A percentile compares a stretch with the other conserved stretches of the same genome.
Evolutionary conservation across 768 basidiomycete genomes (phyloP).

Genomic region (Agaricus sinodeliciosus): DNA sequence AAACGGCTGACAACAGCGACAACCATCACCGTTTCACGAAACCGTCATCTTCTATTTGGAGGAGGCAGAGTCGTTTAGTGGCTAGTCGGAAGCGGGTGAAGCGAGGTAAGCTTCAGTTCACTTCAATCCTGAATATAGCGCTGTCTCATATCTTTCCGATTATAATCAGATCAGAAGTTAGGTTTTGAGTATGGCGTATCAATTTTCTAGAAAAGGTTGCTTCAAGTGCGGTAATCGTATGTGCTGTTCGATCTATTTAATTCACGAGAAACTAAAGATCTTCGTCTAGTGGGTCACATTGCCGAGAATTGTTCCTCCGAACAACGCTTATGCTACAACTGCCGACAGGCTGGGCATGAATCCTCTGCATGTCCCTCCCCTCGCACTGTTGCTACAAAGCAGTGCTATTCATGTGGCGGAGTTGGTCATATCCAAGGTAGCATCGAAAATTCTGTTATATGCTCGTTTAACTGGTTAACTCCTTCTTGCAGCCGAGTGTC

Average conservation of each 20-base stretch:
- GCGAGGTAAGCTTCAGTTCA: conserved; percentile 40
- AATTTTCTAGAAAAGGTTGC: conserved; percentile 82
- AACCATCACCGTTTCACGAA: conserved; percentile 31
- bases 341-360: conserved; percentile 91
- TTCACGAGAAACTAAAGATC: conserved; percentile 13
- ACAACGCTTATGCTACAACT: conserved; percentile 90
- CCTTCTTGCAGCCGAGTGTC: conserved; percentile 60
- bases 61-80: conserved; percentile 60
- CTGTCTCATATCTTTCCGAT: conserved; percentile 4
- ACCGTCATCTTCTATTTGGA: conserved; percentile 53
- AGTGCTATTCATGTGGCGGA: conserved; percentile 91
- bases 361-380: conserved; percentile 84
- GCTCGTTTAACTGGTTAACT: background rate
- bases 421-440: conserved; percentile 78
- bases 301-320: conserved; percentile 89
- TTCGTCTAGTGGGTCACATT: conserved; percentile 74
- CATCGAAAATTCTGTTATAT: background rate
- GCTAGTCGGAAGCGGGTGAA: conserved; percentile 71
- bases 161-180: conserved; percentile 20
- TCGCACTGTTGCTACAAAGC: conserved; percentile 75
- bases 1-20: conserved; percentile 18
- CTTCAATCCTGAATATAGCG: background rate
- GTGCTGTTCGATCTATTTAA: conserved; percentile 23
- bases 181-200: conserved; percentile 62
- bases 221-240: conserved; percentile 92